A percentile compares a stretch with the other conserved stretches of the same genome.
These are phyloP conservation scores for Phyllostachys edulis DNA, from an alignment of 176 grass and related monocot genomes.

Conservation along the genomic window DNA sequence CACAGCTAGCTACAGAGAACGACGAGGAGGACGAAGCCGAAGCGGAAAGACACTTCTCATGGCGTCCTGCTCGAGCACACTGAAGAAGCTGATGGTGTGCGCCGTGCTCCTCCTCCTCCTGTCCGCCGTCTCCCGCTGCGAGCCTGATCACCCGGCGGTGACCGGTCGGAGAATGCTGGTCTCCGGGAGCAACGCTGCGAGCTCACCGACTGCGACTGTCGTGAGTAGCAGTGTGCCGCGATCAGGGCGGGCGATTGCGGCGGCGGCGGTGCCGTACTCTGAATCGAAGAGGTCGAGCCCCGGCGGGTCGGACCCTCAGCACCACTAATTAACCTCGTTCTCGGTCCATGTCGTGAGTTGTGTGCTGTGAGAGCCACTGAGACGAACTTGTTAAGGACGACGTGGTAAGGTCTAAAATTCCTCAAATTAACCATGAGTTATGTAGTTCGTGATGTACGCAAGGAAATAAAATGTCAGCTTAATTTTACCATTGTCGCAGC, in stretches of 20 bases:
- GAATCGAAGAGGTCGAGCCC: slow-evolving; percentile 61
- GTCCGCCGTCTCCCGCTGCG: not conserved
- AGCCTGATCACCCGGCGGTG: not conserved
- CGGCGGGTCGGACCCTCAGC: slow-evolving; percentile 59
- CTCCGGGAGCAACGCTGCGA: not conserved
- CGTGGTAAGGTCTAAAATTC: too few relatives aligned
- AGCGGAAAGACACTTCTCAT: not conserved
- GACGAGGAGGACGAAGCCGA: not conserved
- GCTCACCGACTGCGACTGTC: not conserved
- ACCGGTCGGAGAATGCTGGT: slow-evolving; percentile 35
- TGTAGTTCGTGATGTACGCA: not conserved
- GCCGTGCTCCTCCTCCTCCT: slow-evolving; percentile 17
- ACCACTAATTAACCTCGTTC: slow-evolving; percentile 29
- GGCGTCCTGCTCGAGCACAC: not conserved
- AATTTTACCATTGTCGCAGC: too few relatives aligned
- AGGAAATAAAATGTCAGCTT: not conserved
- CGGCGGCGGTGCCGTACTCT: not conserved
- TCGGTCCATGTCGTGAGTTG: not conserved
- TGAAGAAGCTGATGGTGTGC: not conserved
- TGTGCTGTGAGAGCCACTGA: not conserved
- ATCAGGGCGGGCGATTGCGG: not conserved
- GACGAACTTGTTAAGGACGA: not conserved
- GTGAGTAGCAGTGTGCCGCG: not conserved
- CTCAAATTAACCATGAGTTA: not conserved
- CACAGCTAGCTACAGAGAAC: not conserved